A percentile compares a stretch with the other conserved stretches of the same genome.
phyloP scores from a whole-genome alignment of 495 filamentous ascomycete genomes.

The Talaromyces trachyspermus region DNA sequence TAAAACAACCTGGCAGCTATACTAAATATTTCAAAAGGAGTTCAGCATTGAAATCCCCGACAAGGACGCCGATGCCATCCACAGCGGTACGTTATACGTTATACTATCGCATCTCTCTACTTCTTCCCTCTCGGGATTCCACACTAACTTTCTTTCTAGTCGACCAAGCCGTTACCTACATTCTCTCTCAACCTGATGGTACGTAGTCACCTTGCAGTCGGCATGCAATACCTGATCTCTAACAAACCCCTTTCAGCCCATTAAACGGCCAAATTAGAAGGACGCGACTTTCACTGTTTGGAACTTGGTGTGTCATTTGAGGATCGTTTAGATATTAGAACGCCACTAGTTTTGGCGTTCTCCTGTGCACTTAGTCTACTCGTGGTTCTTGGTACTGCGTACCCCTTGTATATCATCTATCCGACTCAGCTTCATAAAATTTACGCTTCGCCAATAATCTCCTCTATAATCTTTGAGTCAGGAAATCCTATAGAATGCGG shows the following conservation, averaged over 20 bases:
- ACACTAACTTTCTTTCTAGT: constrained; percentile 50
- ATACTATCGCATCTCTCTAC: too few species aligned
- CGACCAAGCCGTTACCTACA: constrained; percentile 92
- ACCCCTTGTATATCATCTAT: constrained; percentile 8
- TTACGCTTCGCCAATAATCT: neutral
- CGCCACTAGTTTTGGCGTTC: neutral
- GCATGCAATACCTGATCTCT: neutral
- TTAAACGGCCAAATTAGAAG: constrained; percentile 23
- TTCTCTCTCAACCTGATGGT: constrained; percentile 87
- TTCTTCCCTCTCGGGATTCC: constrained; percentile 5
- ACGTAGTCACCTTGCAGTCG: constrained; percentile 11
- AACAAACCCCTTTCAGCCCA: constrained; percentile 27
- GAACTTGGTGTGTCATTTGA: constrained; percentile 1
- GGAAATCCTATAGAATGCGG: too few species aligned
- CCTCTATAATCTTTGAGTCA: too few species aligned
- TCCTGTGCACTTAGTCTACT: constrained; percentile 8
- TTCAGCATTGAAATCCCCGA: constrained; percentile 99
- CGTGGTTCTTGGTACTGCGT: constrained; percentile 7
- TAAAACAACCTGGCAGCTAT: constrained; percentile 7
- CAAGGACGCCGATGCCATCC: constrained; percentile 95
- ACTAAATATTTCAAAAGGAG: constrained; percentile 55
- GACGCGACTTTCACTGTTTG: neutral
- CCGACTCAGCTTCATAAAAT: constrained; percentile 4
- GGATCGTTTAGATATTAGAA: constrained; percentile 6
- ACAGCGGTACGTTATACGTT: constrained; percentile 86